Conservation (phyloP, 2,329 filamentous ascomycete genomes). For the Fulvia fulva region DNA sequence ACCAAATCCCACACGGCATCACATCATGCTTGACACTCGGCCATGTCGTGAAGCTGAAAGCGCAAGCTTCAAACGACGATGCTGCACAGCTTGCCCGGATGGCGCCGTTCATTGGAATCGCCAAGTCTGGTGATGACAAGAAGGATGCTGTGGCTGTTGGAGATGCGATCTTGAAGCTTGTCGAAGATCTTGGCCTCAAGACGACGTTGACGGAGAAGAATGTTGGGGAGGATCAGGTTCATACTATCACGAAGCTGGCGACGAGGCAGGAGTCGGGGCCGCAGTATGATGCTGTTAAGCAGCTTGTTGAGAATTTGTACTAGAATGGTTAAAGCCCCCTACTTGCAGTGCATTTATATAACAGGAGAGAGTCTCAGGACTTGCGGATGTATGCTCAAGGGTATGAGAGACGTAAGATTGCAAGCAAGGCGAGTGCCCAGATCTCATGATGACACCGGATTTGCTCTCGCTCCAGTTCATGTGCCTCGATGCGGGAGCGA, state of each 20-base stretch:
- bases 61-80: slow-evolving; percentile 38
- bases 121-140: slow-evolving; percentile 37
- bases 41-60: slow-evolving; percentile 53
- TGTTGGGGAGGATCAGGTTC: slow-evolving; percentile 41
- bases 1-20: slow-evolving; percentile 54
- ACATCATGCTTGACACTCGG: slow-evolving; percentile 54
- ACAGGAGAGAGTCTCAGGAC: too few species aligned
- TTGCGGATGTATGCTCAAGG: too few species aligned
- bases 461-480: too few species aligned
- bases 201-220: slow-evolving; percentile 45
- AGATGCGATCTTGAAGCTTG: slow-evolving; percentile 42
- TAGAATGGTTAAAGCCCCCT: too few species aligned
- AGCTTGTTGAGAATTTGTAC: slow-evolving; percentile 43
- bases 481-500: too few species aligned
- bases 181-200: slow-evolving; percentile 43
- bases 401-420: too few species aligned
- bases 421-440: too few species aligned
- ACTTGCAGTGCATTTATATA: too few species aligned
- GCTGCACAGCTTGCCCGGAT: slow-evolving; percentile 46
- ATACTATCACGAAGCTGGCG: slow-evolving; percentile 43
- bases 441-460: too few species aligned
- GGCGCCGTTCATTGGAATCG: slow-evolving; percentile 42
- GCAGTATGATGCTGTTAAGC: slow-evolving; percentile 42
- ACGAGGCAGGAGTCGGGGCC: slow-evolving; percentile 42
- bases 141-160: slow-evolving; percentile 45